Evolutionary conservation across 148 eudicot species (phyloP), one percentile per base, ranked within the genome.

Genomic region (Selenicereus undatus): DNA sequence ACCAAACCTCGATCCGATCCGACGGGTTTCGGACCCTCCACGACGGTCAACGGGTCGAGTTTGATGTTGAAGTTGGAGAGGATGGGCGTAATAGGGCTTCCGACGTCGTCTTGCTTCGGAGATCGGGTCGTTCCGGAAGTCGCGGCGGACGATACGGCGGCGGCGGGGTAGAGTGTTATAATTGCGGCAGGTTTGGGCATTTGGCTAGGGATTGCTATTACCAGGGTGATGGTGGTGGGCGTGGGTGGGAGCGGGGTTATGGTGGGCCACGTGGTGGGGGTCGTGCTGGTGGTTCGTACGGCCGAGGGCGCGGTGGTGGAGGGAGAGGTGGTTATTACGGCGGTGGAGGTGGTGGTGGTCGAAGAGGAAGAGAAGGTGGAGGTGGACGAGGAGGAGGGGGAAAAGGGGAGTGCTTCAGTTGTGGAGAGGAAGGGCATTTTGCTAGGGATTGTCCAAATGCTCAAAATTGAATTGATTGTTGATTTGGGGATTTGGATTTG

Each of bases 341-440:
- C 12, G 70, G 83, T 10, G 78, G 84, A 0, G 78, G 86, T 10
- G 83, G 86, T 11, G 77, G 84, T 14, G 81, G 88, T 21, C 75
- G 86, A 35, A 70, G 52, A 48, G 13, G 52, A 48, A 8, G 52
- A 12, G 52, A 8, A 10, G 52, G 52, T 48, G 52, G 52, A 1
- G 52, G 14, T 48, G 52, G 52, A 48, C 0, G 80, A 21, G 79
- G 79, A 1, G 85, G 85, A 62, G 84, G 83, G 14, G 64, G 84
- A 32, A 71, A 81, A 13, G 77, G 84, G 32, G 81, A 22, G 27
- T 90, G 93, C 78, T 90, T 78, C 42, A 84, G 42, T 77, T 90
- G 93, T 80, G 93, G 93, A 32, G 91, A 90, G 65, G 89, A 84
- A 76, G 91, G 91, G 50, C 93, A 90, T 81, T 90, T 88, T 81